Evolutionary conservation across 768 basidiomycete species (phyloP), one percentile per base, ranked within the genome.

Genomic region (Suillus discolor): DNA sequence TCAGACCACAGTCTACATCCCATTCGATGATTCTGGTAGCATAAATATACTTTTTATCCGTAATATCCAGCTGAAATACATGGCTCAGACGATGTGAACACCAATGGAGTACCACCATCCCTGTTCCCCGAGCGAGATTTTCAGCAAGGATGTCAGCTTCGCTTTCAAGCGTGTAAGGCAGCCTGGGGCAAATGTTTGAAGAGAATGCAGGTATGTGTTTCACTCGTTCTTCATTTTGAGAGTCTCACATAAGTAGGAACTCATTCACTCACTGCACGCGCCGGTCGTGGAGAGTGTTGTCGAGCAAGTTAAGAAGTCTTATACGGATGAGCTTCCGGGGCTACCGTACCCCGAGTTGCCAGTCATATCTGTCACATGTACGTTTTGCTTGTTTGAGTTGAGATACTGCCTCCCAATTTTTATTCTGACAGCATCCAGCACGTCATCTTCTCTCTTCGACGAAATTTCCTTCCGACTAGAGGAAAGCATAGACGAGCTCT

Each of bases 341-440:
- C 73, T 89, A n/a, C 88, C 89, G 0, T 83, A 83, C 57, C 68
- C 80, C 6, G 90, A 92, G 69, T 71, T 91, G 7, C 88, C 89
- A 3, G 83, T 87, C 6, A 79, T 90, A 60, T 79, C 83, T 0
- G 78, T 91, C 38, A 81, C 83, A 61, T 83, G 89, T 89, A 68
- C 44, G 84, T 65, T 31, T 39, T 25, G 5, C 51, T 39, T 39
- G 13, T 16, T 69, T 25, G 8, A 28, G 41, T 6, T 38, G 57
- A 60, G 12, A 4, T 41, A 12, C 42, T 36, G 11, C 41, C 18
- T 16, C 42, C 23, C 20, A 34, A 55, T 61, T 47, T 15, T 47
- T 18, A 36, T 15, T 41, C 16, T 63, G 25, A 6, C 39, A 41
- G 85, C 83, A 62, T 78, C 83, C 20, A 78, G 83, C 1, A 78